phyloP scores from a whole-genome alignment of 2,329 filamentous ascomycete genomes.

The Colletotrichum sp. region DNA sequence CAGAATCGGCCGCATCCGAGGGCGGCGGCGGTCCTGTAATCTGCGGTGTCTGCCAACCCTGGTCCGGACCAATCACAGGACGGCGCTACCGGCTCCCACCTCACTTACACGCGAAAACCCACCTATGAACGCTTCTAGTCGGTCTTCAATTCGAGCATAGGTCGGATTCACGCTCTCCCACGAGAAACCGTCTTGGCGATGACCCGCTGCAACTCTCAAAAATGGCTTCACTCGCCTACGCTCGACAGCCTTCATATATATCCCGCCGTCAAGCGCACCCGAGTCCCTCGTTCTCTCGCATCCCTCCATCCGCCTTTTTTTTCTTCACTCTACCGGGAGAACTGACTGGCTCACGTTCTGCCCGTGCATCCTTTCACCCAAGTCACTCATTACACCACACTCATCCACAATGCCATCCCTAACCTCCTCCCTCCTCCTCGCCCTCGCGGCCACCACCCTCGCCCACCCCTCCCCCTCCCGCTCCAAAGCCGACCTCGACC shows the following conservation, averaged over 20 bases:
- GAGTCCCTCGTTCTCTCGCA: neutral
- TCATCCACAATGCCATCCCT: slow-evolving; percentile 26
- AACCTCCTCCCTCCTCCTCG: slow-evolving; percentile 18
- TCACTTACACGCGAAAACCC: neutral
- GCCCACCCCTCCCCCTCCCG: slow-evolving; percentile 7
- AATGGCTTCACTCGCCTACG: neutral
- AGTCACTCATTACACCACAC: neutral
- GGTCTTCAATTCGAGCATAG: neutral
- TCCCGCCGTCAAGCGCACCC: neutral
- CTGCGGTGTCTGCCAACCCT: fast-evolving
- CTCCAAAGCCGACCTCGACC: neutral
- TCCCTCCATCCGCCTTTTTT: neutral
- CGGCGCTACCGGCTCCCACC: neutral
- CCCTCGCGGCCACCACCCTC: slow-evolving; percentile 26
- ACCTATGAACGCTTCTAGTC: neutral
- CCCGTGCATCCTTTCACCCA: neutral
- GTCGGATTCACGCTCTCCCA: neutral
- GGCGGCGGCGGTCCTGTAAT: neutral
- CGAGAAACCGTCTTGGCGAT: neutral
- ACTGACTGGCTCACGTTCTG: neutral
- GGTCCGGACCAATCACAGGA: neutral
- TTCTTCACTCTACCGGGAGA: neutral
- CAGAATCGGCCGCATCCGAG: neutral
- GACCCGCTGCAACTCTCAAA: neutral
- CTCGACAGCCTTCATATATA: neutral